These are phyloP conservation scores for Serendipita sp. DNA, from an alignment of 768 basidiomycete genomes.

Conservation along the genomic window DNA sequence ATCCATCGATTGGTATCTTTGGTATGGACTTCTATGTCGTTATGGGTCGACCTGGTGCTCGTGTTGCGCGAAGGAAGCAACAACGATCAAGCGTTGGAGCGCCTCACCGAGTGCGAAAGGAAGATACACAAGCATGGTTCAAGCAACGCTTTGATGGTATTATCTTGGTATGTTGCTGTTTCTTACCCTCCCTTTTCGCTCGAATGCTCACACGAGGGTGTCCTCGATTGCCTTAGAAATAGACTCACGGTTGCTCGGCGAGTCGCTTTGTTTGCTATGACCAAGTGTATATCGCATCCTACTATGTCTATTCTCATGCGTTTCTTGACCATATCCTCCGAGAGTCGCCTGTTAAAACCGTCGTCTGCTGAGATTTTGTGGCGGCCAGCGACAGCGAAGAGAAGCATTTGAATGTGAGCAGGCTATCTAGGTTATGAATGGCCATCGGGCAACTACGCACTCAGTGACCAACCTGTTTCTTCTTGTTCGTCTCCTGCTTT, in stretches of 20 bases:
- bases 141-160: conserved; percentile 99
- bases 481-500: no score
- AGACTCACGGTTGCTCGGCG: no score
- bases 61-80: conserved; percentile 82
- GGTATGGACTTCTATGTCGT: conserved; percentile 99
- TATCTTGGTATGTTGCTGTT: conserved; percentile 54
- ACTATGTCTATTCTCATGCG: no score
- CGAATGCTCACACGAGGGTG: neutral
- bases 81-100: conserved; percentile 77
- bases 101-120: conserved; percentile 83
- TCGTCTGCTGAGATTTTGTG: neutral
- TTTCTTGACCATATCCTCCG: no score
- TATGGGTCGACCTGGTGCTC: conserved; percentile 90
- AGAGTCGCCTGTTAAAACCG: neutral
- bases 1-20: conserved; percentile 97
- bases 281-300: no score
- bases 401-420: no score
- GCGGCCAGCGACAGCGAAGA: no score
- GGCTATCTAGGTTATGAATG: no score
- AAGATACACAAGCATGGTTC: conserved; percentile 97
- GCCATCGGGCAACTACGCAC: no score
- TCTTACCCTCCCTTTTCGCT: neutral
- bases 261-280: no score
- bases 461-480: no score
- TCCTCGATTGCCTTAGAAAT: neutral